These are phyloP conservation scores for Tetracladium marchalianum DNA, from an alignment of 495 filamentous ascomycete genomes.

Conservation along the genomic window DNA sequence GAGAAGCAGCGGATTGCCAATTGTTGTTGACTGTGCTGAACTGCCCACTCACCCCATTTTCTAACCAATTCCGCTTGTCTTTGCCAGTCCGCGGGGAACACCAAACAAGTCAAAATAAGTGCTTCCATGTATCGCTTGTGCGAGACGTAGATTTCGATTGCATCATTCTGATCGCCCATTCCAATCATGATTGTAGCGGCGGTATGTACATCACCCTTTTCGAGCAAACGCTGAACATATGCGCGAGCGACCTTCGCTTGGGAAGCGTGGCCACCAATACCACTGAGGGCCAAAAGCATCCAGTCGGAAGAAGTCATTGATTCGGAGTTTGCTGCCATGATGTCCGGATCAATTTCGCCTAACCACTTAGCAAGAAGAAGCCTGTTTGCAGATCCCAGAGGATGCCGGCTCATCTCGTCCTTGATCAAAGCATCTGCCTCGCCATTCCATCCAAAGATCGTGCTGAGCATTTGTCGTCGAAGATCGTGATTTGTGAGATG, in stretches of 20 bases:
- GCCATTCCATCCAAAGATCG: conserved; percentile 91
- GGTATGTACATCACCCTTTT: conserved; percentile 84
- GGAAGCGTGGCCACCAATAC: conserved; percentile 68
- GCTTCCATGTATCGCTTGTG: conserved; percentile 89
- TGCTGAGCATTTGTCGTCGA: conserved; percentile 81
- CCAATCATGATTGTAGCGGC: conserved; percentile 86
- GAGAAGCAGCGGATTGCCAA: conserved; percentile 89
- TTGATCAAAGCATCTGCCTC: conserved; percentile 75
- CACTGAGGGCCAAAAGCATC: conserved; percentile 92
- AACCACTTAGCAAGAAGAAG: conserved; percentile 88
- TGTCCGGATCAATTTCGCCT: conserved; percentile 71
- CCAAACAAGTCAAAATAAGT: conserved; percentile 65
- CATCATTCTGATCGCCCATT: conserved; percentile 86
- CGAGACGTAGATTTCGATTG: conserved; percentile 92
- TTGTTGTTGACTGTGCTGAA: conserved; percentile 76
- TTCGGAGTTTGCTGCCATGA: conserved; percentile 69
- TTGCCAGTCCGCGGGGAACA: conserved; percentile 76
- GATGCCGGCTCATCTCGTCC: conserved; percentile 76
- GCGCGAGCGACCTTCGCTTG: conserved; percentile 86
- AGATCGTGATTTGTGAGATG: conserved; percentile 74
- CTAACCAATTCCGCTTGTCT: conserved; percentile 76
- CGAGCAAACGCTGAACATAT: conserved; percentile 83
- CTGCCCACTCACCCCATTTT: conserved; percentile 90
- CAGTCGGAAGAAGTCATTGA: conserved; percentile 85
- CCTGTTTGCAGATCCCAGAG: conserved; percentile 58